Conservation (phyloP, 2,329 filamentous ascomycete genomes). For the Orbilia oligospora region DNA sequence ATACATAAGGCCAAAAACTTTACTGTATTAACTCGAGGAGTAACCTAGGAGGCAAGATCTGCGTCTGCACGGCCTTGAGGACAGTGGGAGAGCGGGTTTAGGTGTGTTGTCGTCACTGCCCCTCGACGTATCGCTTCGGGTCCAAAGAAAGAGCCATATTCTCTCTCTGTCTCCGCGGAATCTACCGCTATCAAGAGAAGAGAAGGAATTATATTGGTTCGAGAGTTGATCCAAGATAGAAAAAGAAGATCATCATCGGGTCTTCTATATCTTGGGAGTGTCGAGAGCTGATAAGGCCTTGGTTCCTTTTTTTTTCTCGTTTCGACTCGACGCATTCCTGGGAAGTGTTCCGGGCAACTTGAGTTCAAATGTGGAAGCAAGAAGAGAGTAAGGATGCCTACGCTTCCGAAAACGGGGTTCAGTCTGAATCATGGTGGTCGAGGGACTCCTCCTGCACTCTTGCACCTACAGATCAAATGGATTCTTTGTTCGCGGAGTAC, state of each 20-base stretch:
- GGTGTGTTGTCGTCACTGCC: slow-evolving; percentile 40
- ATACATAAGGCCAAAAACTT: slow-evolving; percentile 34
- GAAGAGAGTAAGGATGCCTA: slow-evolving; percentile 61
- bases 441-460: slow-evolving; percentile 27
- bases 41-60: slow-evolving; percentile 37
- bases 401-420: slow-evolving; percentile 59
- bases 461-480: slow-evolving; percentile 43
- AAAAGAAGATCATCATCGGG: slow-evolving; percentile 22
- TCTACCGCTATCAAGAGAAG: slow-evolving; percentile 33
- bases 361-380: slow-evolving; percentile 60
- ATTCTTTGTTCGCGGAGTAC: slow-evolving; percentile 51
- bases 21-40: slow-evolving; percentile 48
- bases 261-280: slow-evolving; percentile 37
- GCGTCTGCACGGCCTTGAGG: slow-evolving; percentile 35
- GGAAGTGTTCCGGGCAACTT: slow-evolving; percentile 49
- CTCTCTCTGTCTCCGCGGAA: slow-evolving; percentile 40
- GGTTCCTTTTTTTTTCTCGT: slow-evolving; percentile 50
- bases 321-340: slow-evolving; percentile 61
- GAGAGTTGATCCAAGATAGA: slow-evolving; percentile 11
- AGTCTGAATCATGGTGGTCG: slow-evolving; percentile 60
- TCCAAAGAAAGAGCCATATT: slow-evolving; percentile 7
- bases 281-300: slow-evolving; percentile 45
- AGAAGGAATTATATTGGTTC: slow-evolving; percentile 27
- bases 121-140: slow-evolving; percentile 34
- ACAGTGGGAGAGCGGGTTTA: slow-evolving; percentile 29